phyloP scores from a whole-genome alignment of 345 rosid species.

The Punica granatum region DNA sequence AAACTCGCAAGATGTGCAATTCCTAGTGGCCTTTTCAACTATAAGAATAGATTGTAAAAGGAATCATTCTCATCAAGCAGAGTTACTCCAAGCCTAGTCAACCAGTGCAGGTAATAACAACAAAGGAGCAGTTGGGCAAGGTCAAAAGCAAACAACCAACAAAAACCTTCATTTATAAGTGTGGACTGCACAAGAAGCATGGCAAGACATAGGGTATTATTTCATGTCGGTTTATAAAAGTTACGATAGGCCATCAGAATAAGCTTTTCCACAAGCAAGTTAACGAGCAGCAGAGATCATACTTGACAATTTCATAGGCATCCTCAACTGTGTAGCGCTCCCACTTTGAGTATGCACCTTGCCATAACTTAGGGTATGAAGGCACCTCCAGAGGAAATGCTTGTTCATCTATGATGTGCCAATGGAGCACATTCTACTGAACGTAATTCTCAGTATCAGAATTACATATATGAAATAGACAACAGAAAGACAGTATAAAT shows the following conservation, averaged over 20 bases:
- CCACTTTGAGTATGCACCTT: slow-evolving; percentile 81
- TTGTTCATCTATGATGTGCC: slow-evolving; percentile 91
- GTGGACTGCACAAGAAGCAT: neutral
- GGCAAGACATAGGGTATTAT: neutral
- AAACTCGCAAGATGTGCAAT: neutral
- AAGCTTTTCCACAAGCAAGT: neutral
- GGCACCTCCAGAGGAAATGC: slow-evolving; percentile 94
- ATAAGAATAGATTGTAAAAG: neutral
- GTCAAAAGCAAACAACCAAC: neutral
- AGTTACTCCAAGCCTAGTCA: neutral
- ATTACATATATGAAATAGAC: slow-evolving; percentile 7
- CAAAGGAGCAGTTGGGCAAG: neutral
- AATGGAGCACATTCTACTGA: slow-evolving; percentile 89
- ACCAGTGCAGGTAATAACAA: neutral
- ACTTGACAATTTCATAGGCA: slow-evolving; percentile 83
- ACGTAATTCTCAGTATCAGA: slow-evolving; percentile 31
- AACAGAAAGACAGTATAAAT: slow-evolving; percentile 9
- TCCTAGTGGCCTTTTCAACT: neutral
- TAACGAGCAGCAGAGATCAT: slow-evolving; percentile 16
- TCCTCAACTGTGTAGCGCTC: slow-evolving; percentile 93
- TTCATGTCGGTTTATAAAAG: neutral
- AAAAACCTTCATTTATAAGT: neutral
- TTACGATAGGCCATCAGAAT: neutral
- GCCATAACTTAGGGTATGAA: slow-evolving; percentile 75
- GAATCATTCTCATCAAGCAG: neutral